Evolutionary conservation across 2,329 filamentous ascomycete species (phyloP), one percentile per base, ranked within the genome.

Genomic region (Thelonectria blattea): DNA sequence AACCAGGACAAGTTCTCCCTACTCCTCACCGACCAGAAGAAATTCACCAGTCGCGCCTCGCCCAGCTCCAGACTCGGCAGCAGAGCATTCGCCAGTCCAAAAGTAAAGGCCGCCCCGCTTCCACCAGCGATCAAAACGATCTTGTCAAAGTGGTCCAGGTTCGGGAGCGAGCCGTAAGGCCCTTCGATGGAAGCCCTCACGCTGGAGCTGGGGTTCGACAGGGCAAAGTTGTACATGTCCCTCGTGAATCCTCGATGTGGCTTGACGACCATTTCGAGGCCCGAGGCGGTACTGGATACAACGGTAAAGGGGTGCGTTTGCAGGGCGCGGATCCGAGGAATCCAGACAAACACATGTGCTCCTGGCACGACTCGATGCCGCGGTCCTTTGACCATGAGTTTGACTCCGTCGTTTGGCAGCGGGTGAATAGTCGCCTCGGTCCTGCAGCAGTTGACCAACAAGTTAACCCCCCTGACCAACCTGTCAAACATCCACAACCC

Each of bases 221-320:
- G 48, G 0, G 83, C 82, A 58, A 80, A 78, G 5, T 73, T 72
- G 65, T 82, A 78, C 8, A 85, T 74, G 52, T 82, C 79, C 5
- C 76, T 75, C 0, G 83, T 86, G 67, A 86, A 86, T 1, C 83
- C 84, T 54, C 79, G 74, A 56, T 81, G 77, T 0, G 82, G 77
- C 53, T 80, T 80, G 61, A 85, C 76, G 7, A 85, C 76, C 9
- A 86, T 79, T 67, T 85, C 82, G 30, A 83, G 60, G 1, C 69
- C 74, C 1, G 65, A 67, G 0, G 78, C 75, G 5, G 75, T 72
- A 5, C 75, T 79, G 3, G 74, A 71, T 30, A 83, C 80, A 41
- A 86, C 81, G 0, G 83, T 86, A 59, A 86, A 86, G 0, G 84
- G 84, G 62, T 88, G 84, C 1, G 76, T 83, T 66, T 87, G 79